Evolutionary conservation across 1,284 basidiomycete genomes (phyloP).

Genomic region (Stygiomarasmius scandens): DNA sequence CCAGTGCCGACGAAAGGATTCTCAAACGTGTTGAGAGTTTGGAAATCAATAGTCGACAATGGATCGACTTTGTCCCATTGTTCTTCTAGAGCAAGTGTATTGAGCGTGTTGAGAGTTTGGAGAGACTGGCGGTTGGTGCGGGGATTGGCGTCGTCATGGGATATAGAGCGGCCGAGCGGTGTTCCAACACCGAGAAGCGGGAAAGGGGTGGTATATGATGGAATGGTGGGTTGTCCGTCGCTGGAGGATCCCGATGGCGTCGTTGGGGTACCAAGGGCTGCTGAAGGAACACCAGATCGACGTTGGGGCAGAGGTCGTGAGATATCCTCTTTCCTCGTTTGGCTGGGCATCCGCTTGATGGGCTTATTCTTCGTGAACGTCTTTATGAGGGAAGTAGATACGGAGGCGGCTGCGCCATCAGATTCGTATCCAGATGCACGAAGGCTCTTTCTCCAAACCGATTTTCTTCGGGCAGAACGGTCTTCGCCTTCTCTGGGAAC

Average conservation of each 20-base stretch:
- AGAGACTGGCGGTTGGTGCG: neutral
- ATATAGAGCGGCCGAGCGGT: neutral
- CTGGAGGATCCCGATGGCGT: neutral
- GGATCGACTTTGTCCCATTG: slow-evolving; percentile 6
- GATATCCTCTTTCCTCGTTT: neutral
- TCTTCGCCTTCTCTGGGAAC: neutral
- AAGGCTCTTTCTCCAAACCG: neutral
- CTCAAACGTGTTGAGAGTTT: slow-evolving; percentile 1
- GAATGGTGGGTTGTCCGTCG: neutral
- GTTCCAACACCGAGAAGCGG: neutral
- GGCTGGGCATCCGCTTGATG: neutral
- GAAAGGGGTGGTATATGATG: neutral
- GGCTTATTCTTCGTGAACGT: neutral
- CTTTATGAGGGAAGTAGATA: neutral
- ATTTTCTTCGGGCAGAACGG: neutral
- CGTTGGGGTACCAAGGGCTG: neutral
- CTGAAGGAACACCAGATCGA: neutral
- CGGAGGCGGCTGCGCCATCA: neutral
- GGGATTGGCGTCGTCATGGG: neutral
- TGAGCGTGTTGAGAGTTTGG: neutral
- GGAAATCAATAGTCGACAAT: slow-evolving; percentile 4
- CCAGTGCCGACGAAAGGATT: slow-evolving; percentile 4
- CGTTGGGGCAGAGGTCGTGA: neutral
- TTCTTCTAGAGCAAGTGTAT: neutral
- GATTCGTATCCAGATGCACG: neutral